phyloP scores from a whole-genome alignment of 305 asterid genomes.

The Fraxinus latifolia region DNA sequence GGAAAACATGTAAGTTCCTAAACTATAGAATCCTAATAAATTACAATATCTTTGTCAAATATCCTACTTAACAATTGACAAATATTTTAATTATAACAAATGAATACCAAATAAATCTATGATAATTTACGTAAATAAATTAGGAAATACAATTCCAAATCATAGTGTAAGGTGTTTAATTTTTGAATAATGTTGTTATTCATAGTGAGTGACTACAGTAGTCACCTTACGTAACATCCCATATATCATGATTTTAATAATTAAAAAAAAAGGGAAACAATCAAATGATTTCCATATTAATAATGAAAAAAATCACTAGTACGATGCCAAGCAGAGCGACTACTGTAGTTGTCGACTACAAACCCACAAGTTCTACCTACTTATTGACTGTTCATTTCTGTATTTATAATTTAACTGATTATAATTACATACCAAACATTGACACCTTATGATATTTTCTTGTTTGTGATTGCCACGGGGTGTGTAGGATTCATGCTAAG shows the following conservation, averaged over 20 bases:
- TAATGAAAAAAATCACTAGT: too few relatives aligned
- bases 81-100: too few relatives aligned
- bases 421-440: neutral
- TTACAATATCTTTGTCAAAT: neutral
- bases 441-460: neutral
- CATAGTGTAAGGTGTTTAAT: neutral
- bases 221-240: neutral
- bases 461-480: neutral
- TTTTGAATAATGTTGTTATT: too few relatives aligned
- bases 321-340: too few relatives aligned
- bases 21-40: too few relatives aligned
- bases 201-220: neutral
- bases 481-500: neutral
- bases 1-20: neutral
- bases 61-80: neutral
- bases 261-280: neutral
- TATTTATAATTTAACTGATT: too few relatives aligned
- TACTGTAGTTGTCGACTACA: too few relatives aligned
- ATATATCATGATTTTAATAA: neutral
- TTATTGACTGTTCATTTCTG: too few relatives aligned
- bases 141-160: neutral
- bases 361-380: neutral
- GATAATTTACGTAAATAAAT: neutral
- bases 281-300: neutral
- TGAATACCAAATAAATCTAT: neutral